Conservation (phyloP, 305 asterid genomes). For the Fraxinus floribunda region DNA sequence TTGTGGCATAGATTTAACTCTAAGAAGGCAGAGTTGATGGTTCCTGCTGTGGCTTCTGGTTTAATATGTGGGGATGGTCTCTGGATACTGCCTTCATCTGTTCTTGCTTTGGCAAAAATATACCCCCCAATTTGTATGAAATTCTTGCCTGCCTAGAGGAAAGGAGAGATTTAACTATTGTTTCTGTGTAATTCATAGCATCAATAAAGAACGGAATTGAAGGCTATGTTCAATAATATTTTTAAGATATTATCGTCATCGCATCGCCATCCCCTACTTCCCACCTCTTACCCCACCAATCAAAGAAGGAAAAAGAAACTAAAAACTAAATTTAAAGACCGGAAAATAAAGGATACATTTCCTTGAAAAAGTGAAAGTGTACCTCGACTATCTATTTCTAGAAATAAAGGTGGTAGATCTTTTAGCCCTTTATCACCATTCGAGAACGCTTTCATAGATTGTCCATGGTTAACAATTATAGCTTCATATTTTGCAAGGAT, state of each 20-base stretch:
- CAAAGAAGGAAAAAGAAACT: neutral
- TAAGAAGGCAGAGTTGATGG: conserved; percentile 52
- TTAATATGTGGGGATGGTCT: conserved; percentile 81
- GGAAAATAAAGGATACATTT: neutral
- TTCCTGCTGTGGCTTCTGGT: conserved; percentile 80
- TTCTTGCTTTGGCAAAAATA: conserved; percentile 67
- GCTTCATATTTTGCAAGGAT: neutral
- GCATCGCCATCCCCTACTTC: neutral
- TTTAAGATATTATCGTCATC: neutral
- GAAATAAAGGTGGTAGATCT: neutral
- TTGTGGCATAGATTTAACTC: conserved; percentile 48
- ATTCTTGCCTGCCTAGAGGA: conserved; percentile 38
- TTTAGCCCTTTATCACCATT: neutral
- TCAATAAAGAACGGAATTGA: neutral
- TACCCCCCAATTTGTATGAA: conserved; percentile 74
- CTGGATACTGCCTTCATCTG: conserved; percentile 69
- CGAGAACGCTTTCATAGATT: neutral
- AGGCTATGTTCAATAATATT: neutral
- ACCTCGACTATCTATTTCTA: neutral
- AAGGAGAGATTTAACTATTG: neutral
- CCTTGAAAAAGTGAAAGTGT: neutral
- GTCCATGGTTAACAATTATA: neutral
- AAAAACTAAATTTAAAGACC: neutral
- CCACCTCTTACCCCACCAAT: neutral
- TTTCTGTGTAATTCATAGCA: neutral